Conservation (phyloP, 768 basidiomycete genomes). For the Pluteus cervinus region DNA sequence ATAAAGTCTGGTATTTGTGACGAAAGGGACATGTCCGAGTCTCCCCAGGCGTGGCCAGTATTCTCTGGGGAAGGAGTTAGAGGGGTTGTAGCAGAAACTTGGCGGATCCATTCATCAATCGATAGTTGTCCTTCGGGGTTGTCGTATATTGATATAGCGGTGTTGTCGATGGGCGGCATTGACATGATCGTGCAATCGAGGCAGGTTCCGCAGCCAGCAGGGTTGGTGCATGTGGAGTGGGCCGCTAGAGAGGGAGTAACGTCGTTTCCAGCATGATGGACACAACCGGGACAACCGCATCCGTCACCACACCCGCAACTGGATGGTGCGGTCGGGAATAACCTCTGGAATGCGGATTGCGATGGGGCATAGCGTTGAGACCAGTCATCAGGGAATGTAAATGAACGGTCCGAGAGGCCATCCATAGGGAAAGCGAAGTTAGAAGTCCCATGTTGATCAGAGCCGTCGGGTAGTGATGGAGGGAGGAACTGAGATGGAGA, state of each 20-base stretch:
- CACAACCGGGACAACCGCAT: slow-evolving; percentile 62
- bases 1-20: too few species aligned
- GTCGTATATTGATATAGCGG: slow-evolving; percentile 34
- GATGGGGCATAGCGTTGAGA: slow-evolving; percentile 14
- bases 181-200: slow-evolving; percentile 60
- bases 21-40: not conserved
- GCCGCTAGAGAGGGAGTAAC: slow-evolving; percentile 26
- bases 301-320: slow-evolving; percentile 57
- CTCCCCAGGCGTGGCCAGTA: not conserved
- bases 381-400: not conserved
- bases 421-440: slow-evolving; percentile 28
- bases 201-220: slow-evolving; percentile 38
- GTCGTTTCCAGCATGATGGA: slow-evolving; percentile 41
- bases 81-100: slow-evolving; percentile 33
- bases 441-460: slow-evolving; percentile 20
- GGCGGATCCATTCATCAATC: slow-evolving; percentile 62
- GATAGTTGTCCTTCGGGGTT: slow-evolving; percentile 36
- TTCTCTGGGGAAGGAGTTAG: slow-evolving; percentile 2
- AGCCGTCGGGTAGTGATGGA: slow-evolving; percentile 16
- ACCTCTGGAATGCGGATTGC: slow-evolving; percentile 11
- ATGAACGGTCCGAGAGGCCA: slow-evolving; percentile 19
- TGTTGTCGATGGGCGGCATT: slow-evolving; percentile 33
- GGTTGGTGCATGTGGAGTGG: slow-evolving; percentile 30
- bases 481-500: slow-evolving; percentile 14
- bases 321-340: slow-evolving; percentile 31